Evolutionary conservation across 768 basidiomycete species (phyloP), one percentile per base, ranked within the genome.

Genomic region (Coprinopsis strossmayeri): DNA sequence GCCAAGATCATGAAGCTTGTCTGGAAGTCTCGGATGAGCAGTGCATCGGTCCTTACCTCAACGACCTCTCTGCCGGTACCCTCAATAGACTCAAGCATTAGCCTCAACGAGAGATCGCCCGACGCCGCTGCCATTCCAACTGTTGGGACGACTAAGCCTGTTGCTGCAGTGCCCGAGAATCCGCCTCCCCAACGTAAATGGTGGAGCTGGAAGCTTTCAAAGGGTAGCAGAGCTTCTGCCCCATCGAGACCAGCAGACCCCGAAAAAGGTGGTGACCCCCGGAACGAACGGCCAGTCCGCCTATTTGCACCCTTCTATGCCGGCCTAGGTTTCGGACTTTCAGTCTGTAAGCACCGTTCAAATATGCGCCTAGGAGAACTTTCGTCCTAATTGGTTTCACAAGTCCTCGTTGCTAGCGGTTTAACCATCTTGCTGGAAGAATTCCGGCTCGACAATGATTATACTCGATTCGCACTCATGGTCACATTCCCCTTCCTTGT

Each of bases 351-450:
- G 76, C 65, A 48, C 38, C 32, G 49, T 45, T 46, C 5, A 17
- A 41, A 34, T 41, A 9, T 2, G 32, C 32, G 24, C 37, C 17
- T 28, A 43, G 18, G 12, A 35, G 35, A 25, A 40, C 5, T 34
- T 28, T 52, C 44, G 50, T 34, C 49, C 17, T 34, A n/a, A n/a
- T n/a, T n/a, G n/a, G n/a, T n/a, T n/a, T n/a, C 12, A 37, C 32
- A 32, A 90, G 87, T 79, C 63, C 90, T 90, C 66, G 70, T 88
- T 23, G 78, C 74, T 10, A 77, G 72, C 53, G 88, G 88, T 44
- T 44, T 75, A 4, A 70, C 60, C 28, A 72, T 77, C 48, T 64
- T 88, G 20, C 61, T 93, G 15, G 67, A 77, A 45, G 89, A 92
- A 61, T 84, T 72, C 46, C 65, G 78, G 3, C 64, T 90, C 41